Evolutionary conservation across 805 yeast genomes (phyloP).

Genomic region (Yarrowia sp.): DNA sequence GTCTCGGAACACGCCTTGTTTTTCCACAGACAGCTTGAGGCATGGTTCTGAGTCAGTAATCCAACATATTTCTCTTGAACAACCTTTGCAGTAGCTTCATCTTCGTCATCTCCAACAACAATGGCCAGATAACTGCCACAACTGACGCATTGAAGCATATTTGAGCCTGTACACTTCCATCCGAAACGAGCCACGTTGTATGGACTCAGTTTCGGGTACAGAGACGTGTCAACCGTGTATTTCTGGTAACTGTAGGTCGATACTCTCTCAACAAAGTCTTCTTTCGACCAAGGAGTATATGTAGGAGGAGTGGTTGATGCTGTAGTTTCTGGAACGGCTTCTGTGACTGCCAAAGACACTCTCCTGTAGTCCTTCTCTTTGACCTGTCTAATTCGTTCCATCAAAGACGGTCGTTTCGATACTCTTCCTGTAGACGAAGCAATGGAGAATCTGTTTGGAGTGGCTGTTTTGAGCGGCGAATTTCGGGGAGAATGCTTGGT

Average conservation of each 20-base stretch:
- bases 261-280: constrained; percentile 2
- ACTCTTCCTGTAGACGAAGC: not conserved
- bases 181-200: constrained; percentile 6
- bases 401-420: not conserved
- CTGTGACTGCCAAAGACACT: not conserved
- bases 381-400: constrained; percentile 8
- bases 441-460: not conserved
- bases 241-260: constrained; percentile 3
- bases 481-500: not conserved
- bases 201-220: not conserved
- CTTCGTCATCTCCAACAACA: not conserved
- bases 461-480: constrained; percentile 1
- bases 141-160: constrained; percentile 18
- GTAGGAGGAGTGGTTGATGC: not conserved
- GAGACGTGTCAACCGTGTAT: not conserved
- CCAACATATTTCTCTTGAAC: not conserved
- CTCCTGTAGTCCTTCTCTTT: constrained; percentile 6
- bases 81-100: not conserved
- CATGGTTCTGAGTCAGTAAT: not conserved
- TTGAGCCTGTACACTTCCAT: not conserved
- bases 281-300: constrained; percentile 12
- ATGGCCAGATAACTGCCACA: constrained; percentile 1
- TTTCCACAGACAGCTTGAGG: not conserved
- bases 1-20: not conserved
- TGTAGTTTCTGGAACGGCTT: not conserved